Base-by-base conservation (phyloP, 2,329 filamentous ascomycete genomes). In the Pezicula rhizophila region DNA sequence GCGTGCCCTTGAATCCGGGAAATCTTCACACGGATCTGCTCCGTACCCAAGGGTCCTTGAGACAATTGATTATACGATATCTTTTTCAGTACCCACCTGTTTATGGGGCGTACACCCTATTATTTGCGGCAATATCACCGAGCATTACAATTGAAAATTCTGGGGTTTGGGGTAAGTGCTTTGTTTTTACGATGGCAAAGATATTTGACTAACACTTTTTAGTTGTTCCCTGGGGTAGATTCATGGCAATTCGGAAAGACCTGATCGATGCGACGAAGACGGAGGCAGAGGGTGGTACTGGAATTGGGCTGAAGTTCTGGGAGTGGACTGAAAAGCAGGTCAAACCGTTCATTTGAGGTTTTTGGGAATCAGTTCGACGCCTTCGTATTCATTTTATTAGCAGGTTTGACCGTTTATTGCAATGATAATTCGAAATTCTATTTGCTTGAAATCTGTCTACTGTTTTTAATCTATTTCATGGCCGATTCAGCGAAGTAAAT, bases 171-270 rank as follows among this genome's bases (percentile, higher is more conserved):
- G 44, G 54, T 57, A 45, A 45, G 47, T 54, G 5, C 14, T 42
- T 20, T 12, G 6, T 20, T 43, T 42, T 17, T 47, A 23, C 6
- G 23, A 23, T 23, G 23, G 6, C 23, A 5, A 23, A 23, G 23
- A 23, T 23, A 7, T 23, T 23, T 23, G 23, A 23, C 23, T 23
- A 23, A 23, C 23, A 23, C 15, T 20, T 35, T 20, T 8, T 42
- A 65, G 64, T 77, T 26, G 63, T 72, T 37, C 73, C 74, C 2
- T 77, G 70, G 68, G 74, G 73, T 52, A 57, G 64, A 37, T 52
- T 63, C 46, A 46, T 49, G 42, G 48, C 60, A 18, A 60, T 66
- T 28, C 56, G 64, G 5, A 49, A 53, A 35, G 67, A 68, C 46
- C 37, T 69, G 15, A 52, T 54, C 1, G 50, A 60, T 2, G 63